phyloP scores from a whole-genome alignment of 1,139 yeast genomes.

The Saccharomycopsis hybrid region DNA sequence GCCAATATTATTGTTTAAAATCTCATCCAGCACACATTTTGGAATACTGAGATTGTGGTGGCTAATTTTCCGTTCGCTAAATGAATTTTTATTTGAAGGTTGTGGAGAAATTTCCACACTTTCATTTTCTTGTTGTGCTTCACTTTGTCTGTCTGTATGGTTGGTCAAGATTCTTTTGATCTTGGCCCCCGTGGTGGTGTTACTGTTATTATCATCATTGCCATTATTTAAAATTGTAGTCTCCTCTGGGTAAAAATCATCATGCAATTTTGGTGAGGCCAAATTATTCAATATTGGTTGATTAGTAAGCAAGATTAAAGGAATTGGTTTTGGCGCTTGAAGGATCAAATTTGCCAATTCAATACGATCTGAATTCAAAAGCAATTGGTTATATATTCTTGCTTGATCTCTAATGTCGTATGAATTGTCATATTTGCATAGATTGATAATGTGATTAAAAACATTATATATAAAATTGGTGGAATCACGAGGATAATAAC shows the following conservation, averaged over 20 bases:
- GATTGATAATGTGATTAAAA: constrained; percentile 55
- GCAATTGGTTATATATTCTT: constrained; percentile 54
- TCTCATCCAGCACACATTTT: constrained; percentile 8
- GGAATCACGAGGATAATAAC: constrained; percentile 28
- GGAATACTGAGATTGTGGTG: constrained; percentile 7
- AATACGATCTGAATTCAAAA: constrained; percentile 32
- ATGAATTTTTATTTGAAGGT: constrained; percentile 21
- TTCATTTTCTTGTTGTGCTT: constrained; percentile 21
- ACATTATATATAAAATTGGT: constrained; percentile 43
- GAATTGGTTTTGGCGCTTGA: constrained; percentile 77
- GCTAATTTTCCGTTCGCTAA: constrained; percentile 18
- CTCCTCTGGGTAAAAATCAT: constrained; percentile 16
- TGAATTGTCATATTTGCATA: constrained; percentile 68
- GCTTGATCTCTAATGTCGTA: constrained; percentile 85
- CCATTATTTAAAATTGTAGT: constrained; percentile 1
- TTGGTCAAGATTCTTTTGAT: constrained; percentile 13
- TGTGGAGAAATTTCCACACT: constrained; percentile 21
- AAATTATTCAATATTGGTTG: constrained; percentile 22
- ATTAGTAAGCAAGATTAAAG: constrained; percentile 27
- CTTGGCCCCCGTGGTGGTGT: constrained; percentile 21
- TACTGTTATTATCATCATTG: constrained; percentile 12
- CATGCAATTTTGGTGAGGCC: constrained; percentile 19
- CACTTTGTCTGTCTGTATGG: constrained; percentile 24
- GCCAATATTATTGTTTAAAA: neutral
- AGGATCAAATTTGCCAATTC: constrained; percentile 70